These are phyloP conservation scores for Paraconiothyrium brasiliense DNA, from an alignment of 2,329 filamentous ascomycete genomes.

Conservation along the genomic window DNA sequence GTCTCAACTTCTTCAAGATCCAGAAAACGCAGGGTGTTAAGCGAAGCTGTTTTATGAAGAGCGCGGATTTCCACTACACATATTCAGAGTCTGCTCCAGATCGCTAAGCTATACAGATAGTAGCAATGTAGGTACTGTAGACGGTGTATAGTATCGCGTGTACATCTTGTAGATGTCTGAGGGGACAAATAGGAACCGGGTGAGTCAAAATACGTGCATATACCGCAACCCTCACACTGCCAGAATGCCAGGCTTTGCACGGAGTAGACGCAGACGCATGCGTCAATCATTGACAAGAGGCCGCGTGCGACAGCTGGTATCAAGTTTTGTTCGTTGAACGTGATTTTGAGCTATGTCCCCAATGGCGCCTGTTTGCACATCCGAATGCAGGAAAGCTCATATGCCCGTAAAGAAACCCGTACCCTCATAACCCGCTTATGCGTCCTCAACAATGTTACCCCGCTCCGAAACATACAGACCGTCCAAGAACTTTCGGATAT, in stretches of 20 bases:
- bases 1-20: not conserved
- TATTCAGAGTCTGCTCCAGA: not conserved
- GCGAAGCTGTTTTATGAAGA: not conserved
- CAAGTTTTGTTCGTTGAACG: slow-evolving; percentile 49
- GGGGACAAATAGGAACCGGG: not conserved
- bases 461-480: slow-evolving; percentile 99
- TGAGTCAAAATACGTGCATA: not conserved
- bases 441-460: slow-evolving; percentile 85
- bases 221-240: not conserved
- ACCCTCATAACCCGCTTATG: slow-evolving; percentile 42
- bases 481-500: slow-evolving; percentile 99
- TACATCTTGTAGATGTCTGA: not conserved
- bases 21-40: not conserved
- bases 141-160: not conserved
- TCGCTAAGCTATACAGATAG: not conserved
- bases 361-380: slow-evolving; percentile 49
- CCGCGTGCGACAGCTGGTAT: slow-evolving; percentile 14
- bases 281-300: not conserved
- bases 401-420: slow-evolving; percentile 53
- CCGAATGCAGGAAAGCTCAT: slow-evolving; percentile 53
- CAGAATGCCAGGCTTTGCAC: not conserved
- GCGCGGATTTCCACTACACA: not conserved
- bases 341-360: slow-evolving; percentile 50
- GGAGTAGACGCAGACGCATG: not conserved
- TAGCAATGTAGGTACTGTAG: not conserved